Conservation (phyloP, 495 filamentous ascomycete genomes). For the Annulohypoxylon maeteangense region DNA sequence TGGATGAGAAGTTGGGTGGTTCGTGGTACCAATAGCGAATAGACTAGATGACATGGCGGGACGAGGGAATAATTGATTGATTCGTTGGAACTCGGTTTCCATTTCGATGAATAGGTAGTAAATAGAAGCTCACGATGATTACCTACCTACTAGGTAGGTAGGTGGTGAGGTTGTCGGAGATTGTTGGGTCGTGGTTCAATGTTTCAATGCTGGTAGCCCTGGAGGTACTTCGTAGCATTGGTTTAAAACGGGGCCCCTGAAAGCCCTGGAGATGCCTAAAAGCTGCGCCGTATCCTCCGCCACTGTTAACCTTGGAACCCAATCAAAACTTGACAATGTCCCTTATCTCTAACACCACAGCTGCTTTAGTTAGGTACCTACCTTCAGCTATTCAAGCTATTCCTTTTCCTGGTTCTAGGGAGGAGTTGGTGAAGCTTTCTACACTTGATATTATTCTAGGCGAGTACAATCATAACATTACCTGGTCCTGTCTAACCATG, state of each 20-base stretch:
- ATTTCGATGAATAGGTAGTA: neutral
- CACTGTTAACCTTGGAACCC: neutral
- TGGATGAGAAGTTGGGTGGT: too few species aligned
- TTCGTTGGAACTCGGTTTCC: too few species aligned
- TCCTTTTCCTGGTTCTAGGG: neutral
- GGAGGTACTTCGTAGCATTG: neutral
- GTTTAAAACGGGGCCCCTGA: too few species aligned
- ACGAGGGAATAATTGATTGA: too few species aligned
- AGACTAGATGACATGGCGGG: neutral
- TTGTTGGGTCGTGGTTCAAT: neutral
- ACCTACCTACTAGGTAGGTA: neutral
- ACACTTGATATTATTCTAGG: neutral
- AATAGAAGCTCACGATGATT: neutral
- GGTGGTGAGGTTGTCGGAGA: neutral
- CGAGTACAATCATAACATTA: neutral
- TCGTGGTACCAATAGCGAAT: neutral
- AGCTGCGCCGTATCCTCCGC: neutral
- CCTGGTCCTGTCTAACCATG: neutral
- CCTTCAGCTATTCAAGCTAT: neutral
- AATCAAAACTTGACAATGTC: neutral
- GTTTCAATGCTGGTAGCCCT: neutral
- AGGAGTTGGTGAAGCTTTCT: neutral
- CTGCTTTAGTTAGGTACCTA: neutral
- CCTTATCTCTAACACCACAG: neutral
- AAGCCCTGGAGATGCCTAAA: neutral